A percentile compares a stretch with the other conserved stretches of the same genome.
Conservation (phyloP, 129 eudicot genomes). For the Artemisia argyi region DNA sequence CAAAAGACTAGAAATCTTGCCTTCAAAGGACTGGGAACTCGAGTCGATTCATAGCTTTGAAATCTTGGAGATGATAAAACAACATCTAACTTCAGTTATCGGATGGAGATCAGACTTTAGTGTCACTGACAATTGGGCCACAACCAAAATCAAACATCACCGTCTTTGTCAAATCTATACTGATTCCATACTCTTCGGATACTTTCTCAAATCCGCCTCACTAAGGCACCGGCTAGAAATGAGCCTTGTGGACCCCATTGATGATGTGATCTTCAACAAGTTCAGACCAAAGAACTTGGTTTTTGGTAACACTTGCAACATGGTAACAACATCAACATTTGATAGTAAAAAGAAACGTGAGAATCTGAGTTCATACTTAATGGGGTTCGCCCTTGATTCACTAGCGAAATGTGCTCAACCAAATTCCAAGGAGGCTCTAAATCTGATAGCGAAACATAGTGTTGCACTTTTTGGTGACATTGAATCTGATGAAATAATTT, state of each 20-base stretch:
- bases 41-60: conserved; percentile 76
- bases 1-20: conserved; percentile 71
- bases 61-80: conserved; percentile 61
- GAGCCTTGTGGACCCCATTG: conserved; percentile 31
- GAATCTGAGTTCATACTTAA: conserved; percentile 54
- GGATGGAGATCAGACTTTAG: conserved; percentile 67
- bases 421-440: conserved; percentile 63
- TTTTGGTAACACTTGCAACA: conserved; percentile 34
- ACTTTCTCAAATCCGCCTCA: conserved; percentile 77
- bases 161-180: conserved; percentile 56
- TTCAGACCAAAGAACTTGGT: conserved; percentile 38
- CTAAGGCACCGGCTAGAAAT: conserved; percentile 60
- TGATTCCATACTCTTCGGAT: conserved; percentile 70
- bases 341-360: conserved; percentile 30
- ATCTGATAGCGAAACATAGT: conserved; percentile 55
- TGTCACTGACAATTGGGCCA: conserved; percentile 64
- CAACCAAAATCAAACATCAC: conserved; percentile 41
- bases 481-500: conserved; percentile 49
- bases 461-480: conserved; percentile 64
- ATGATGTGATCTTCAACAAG: conserved; percentile 30
- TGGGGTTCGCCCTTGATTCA: conserved; percentile 55
- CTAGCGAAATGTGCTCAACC: conserved; percentile 66
- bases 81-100: conserved; percentile 53
- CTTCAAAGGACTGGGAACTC: conserved; percentile 82
- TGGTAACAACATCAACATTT: conserved; percentile 31